These are phyloP conservation scores for Trypanosoma cruzi DNA, from an alignment of 208 protist species.

Conservation along the genomic window DNA sequence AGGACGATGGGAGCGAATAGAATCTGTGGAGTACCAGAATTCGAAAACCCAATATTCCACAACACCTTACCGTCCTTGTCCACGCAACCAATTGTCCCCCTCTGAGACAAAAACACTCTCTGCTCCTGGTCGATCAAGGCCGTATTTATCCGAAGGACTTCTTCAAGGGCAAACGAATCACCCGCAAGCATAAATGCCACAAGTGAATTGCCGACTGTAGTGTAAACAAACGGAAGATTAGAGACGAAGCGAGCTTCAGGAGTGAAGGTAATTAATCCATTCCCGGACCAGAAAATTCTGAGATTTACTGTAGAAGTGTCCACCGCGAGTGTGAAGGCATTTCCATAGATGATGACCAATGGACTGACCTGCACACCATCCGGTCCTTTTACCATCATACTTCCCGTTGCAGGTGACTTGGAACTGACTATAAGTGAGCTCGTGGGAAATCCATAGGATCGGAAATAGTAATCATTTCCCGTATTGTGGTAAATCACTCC, in stretches of 20 bases:
- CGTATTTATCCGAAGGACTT: not conserved
- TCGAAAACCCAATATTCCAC: conserved; percentile 19
- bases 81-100: conserved; percentile 15
- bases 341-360: conserved; percentile 17
- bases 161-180: conserved; percentile 5
- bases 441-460: not conserved
- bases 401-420: not conserved
- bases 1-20: conserved; percentile 23
- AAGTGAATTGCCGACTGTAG: not conserved
- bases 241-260: not conserved
- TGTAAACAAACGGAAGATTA: conserved; percentile 20
- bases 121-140: not conserved
- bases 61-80: conserved; percentile 10
- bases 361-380: conserved; percentile 4
- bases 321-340: conserved; percentile 19
- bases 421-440: not conserved
- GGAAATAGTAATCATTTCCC: conserved; percentile 16
- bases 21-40: not conserved
- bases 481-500: conserved; percentile 14
- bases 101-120: conserved; percentile 15
- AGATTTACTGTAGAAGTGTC: conserved; percentile 8
- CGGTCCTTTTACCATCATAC: conserved; percentile 5
- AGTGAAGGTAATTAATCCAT: not conserved
- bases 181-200: not conserved
- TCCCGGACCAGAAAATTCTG: conserved; percentile 6